phyloP scores from a whole-genome alignment of 2,329 filamentous ascomycete species.

The Emergomyces pasteurianus region DNA sequence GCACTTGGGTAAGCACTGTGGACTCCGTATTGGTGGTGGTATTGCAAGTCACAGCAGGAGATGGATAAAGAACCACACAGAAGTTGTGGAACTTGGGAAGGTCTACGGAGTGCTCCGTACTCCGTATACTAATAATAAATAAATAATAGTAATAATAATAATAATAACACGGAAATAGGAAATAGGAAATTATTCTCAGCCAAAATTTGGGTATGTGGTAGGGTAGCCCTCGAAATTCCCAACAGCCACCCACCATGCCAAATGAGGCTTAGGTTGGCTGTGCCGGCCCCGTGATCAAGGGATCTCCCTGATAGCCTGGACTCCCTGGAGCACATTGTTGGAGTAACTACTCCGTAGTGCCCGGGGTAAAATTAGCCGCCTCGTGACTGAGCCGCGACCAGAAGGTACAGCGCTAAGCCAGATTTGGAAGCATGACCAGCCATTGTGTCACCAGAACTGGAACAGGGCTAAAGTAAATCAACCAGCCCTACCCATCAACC shows the following conservation, averaged over 20 bases:
- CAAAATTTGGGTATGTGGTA: too few species aligned
- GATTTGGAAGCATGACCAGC: neutral
- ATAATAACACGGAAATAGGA: neutral
- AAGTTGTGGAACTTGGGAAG: neutral
- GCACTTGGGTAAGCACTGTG: too few species aligned
- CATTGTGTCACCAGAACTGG: neutral
- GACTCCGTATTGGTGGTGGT: too few species aligned
- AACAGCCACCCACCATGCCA: neutral
- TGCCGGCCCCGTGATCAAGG: neutral
- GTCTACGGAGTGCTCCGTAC: too few species aligned
- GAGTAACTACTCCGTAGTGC: too few species aligned
- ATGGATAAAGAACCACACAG: neutral
- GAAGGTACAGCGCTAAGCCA: too few species aligned
- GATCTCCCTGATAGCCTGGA: neutral
- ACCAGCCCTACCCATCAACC: too few species aligned
- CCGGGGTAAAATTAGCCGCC: constrained; percentile 1
- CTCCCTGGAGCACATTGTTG: too few species aligned
- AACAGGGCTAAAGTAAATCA: too few species aligned
- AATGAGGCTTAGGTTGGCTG: neutral
- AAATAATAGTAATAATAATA: neutral
- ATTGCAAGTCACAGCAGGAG: neutral
- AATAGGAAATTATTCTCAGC: too few species aligned
- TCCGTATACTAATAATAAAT: too few species aligned
- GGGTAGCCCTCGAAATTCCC: neutral
- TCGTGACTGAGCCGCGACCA: neutral